A percentile compares a stretch with the other conserved stretches of the same genome.
Conservation (phyloP, 1,284 basidiomycete genomes). For the Boletus semigastroideus region DNA sequence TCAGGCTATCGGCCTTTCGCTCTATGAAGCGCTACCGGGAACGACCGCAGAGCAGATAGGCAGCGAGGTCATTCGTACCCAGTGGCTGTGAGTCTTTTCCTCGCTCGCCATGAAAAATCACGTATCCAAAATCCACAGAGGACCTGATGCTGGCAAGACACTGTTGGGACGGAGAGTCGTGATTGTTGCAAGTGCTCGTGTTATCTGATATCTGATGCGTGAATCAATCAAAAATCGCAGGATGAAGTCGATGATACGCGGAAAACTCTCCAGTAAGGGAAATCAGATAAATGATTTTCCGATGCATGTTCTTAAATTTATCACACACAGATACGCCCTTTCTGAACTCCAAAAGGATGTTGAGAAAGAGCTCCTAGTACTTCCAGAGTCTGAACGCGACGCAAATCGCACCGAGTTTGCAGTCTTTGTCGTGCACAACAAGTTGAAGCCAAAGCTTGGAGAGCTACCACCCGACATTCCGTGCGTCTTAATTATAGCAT, state of each 20-base stretch:
- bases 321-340: constrained; percentile 71
- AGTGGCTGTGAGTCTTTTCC: constrained; percentile 75
- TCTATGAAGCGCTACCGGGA: constrained; percentile 86
- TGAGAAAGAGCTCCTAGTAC: constrained; percentile 62
- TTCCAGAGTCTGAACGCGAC: constrained; percentile 71
- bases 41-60: constrained; percentile 77
- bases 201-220: constrained; percentile 10
- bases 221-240: constrained; percentile 38
- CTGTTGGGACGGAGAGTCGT: constrained; percentile 79
- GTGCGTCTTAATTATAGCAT: constrained; percentile 41
- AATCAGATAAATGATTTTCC: constrained; percentile 1
- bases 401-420: constrained; percentile 79
- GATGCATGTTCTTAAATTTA: constrained; percentile 4
- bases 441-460: constrained; percentile 82
- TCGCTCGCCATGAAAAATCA: constrained; percentile 20
- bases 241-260: constrained; percentile 95
- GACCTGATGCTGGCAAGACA: constrained; percentile 62
- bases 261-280: constrained; percentile 77
- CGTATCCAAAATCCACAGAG: constrained; percentile 38
- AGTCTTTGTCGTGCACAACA: constrained; percentile 95
- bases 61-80: constrained; percentile 83
- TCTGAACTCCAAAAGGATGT: constrained; percentile 87
- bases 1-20: constrained; percentile 87
- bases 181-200: constrained; percentile 66
- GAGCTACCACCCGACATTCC: constrained; percentile 63